Evolutionary conservation across 441 rosid genomes (phyloP).

Genomic region (Gossypium davidsonii): DNA sequence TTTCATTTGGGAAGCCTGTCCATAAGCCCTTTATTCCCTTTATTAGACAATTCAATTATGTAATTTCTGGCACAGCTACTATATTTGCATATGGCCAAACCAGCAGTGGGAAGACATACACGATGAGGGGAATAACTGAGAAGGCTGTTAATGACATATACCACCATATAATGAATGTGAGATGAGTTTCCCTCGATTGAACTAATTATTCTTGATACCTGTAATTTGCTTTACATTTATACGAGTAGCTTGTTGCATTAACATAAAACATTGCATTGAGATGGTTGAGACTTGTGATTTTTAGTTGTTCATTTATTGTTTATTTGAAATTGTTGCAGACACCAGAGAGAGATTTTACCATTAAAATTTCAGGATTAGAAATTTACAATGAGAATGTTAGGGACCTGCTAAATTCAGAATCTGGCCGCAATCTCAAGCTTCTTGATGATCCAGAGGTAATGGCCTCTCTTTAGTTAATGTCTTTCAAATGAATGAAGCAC

Average conservation of each 20-base stretch:
- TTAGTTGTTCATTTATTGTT: conserved; percentile 6
- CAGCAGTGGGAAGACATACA: conserved; percentile 97
- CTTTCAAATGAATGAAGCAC: background rate
- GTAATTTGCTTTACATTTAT: background rate
- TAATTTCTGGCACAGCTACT: conserved; percentile 50
- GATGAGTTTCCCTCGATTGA: conserved; percentile 14
- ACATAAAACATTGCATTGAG: background rate
- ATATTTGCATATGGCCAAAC: conserved; percentile 99
- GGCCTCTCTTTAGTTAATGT: background rate
- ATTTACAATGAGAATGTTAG: conserved; percentile 93
- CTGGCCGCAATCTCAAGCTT: conserved; percentile 88
- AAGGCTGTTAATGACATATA: conserved; percentile 95
- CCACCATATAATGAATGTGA: conserved; percentile 75
- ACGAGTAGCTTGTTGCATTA: background rate
- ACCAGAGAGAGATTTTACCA: conserved; percentile 86
- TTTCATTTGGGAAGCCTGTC: background rate
- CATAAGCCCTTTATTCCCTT: background rate
- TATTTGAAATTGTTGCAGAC: conserved; percentile 45
- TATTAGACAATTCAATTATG: background rate
- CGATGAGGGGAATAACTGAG: conserved; percentile 98
- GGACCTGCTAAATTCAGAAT: conserved; percentile 83
- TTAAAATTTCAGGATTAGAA: conserved; percentile 91
- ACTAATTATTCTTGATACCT: background rate
- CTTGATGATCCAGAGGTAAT: conserved; percentile 96
- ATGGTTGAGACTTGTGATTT: background rate